Evolutionary conservation across 495 filamentous ascomycete species (phyloP), one percentile per base, ranked within the genome.

Genomic region (Friedmanniomyces simplex): DNA sequence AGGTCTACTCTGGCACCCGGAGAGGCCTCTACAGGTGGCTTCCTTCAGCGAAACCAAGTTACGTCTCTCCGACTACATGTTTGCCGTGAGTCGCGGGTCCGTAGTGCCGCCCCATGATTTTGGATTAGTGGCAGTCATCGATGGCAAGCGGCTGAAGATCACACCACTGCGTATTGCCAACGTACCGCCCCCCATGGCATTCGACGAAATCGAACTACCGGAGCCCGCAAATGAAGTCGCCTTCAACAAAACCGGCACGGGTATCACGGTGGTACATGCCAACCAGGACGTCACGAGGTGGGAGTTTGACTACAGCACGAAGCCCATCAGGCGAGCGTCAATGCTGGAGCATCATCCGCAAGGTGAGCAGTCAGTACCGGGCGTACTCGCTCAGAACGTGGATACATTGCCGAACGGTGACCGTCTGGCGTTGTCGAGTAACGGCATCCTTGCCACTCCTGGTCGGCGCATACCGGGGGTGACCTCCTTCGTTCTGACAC

Each of bases 181-280:
- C 63, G 78, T 94, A 16, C 93, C 93, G 39, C 93, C 93, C 36
- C 93, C 93, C 32, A 95, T 96, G 89, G 81, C 91, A 16, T 76
- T 91, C 54, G 82, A 83, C 63, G 88, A 95, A 59, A 63, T 96
- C 48, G 60, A 72, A 22, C 66, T 88, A 28, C 74, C 77, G 41
- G 77, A 77, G 2, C 84, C 82, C 51, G 76, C 79, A 10, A 72
- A 87, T 54, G 90, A 96, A 68, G 80, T 90, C 50, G 82, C 86
- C 4, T 82, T 95, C 60, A 83, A 81, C 62, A 74, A 75, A 26
- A 78, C 79, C 21, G 80, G 81, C 37, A 78, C 75, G n/a, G 73
- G 77, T 16, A 82, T 96, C 67, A 88, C 82, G 26, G 77, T 93
- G 5, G 74, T 94, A 28, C 83, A 86, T 68, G 74, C 77, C 25